phyloP scores from a whole-genome alignment of 2,329 filamentous ascomycete species.

The Chaetoscypha palmicola region DNA sequence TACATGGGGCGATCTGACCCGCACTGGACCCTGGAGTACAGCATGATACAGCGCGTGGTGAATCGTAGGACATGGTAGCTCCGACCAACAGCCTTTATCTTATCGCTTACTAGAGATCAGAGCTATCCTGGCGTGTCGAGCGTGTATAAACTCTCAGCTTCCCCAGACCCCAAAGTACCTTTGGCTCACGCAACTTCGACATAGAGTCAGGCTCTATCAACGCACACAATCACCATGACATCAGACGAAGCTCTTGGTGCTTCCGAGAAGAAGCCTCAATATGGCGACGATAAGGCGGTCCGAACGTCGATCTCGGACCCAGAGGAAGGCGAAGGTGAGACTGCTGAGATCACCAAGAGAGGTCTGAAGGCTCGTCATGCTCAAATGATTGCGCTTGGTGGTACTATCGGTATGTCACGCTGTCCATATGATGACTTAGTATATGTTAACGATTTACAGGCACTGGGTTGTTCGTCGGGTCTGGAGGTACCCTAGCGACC shows the following conservation, averaged over 20 bases:
- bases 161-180: neutral
- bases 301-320: constrained; percentile 9
- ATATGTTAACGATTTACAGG: constrained; percentile 10
- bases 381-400: constrained; percentile 31
- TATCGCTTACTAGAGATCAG: too few species aligned
- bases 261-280: constrained; percentile 7
- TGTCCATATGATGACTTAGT: too few species aligned
- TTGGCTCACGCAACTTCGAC: too few species aligned
- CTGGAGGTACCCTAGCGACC: constrained; percentile 36
- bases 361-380: constrained; percentile 29
- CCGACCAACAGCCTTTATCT: too few species aligned
- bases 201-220: neutral
- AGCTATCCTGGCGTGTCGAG: too few species aligned
- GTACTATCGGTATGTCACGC: constrained; percentile 37
- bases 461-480: constrained; percentile 36
- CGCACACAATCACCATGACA: constrained; percentile 8
- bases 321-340: constrained; percentile 3
- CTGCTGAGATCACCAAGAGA: constrained; percentile 19
- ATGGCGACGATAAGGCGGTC: constrained; percentile 9
- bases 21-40: too few species aligned
- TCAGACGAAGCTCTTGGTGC: constrained; percentile 5
- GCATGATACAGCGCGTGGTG: too few species aligned
- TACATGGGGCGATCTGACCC: too few species aligned
- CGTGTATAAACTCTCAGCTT: neutral
- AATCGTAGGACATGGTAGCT: neutral